phyloP scores from a whole-genome alignment of 2,329 filamentous ascomycete species.

The Neonectria neomacrospora region DNA sequence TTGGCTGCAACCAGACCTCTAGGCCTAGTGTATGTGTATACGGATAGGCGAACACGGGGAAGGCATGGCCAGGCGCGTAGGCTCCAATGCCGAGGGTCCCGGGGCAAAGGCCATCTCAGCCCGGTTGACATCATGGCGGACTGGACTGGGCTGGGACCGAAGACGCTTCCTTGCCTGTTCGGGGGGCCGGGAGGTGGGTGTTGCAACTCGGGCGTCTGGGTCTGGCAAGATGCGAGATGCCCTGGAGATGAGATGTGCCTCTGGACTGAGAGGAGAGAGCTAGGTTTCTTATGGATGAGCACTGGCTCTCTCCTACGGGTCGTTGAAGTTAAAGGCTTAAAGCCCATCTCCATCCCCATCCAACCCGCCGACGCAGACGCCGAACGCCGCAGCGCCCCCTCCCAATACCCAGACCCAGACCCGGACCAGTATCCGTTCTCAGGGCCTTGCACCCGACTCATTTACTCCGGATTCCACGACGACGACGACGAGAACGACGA shows the following conservation, averaged over 20 bases:
- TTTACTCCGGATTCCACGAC: slow-evolving; percentile 14
- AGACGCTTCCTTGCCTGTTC: not conserved
- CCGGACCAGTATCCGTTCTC: slow-evolving; percentile 8
- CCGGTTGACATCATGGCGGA: slow-evolving; percentile 36
- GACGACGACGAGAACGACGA: not conserved
- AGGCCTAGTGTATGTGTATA: too few species aligned
- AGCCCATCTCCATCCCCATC: slow-evolving; percentile 17
- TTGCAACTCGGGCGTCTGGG: not conserved
- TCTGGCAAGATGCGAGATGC: too few species aligned
- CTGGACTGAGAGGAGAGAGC: slow-evolving; percentile 9
- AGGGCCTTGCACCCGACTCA: slow-evolving; percentile 1
- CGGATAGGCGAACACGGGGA: not conserved
- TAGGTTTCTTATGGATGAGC: slow-evolving; percentile 3
- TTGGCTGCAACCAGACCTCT: not conserved
- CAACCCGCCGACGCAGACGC: not conserved
- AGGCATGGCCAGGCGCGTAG: slow-evolving; percentile 23
- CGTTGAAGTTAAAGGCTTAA: slow-evolving; percentile 19
- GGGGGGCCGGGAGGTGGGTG: slow-evolving; percentile 9
- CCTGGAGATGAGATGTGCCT: slow-evolving; percentile 29
- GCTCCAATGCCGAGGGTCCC: slow-evolving; percentile 37
- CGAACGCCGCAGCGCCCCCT: slow-evolving; percentile 6
- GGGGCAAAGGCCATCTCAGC: slow-evolving; percentile 20
- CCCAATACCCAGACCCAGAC: slow-evolving; percentile 5
- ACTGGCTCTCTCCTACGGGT: not conserved
- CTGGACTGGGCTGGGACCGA: slow-evolving; percentile 6